A percentile compares a stretch with the other conserved stretches of the same genome.
phyloP scores from a whole-genome alignment of 345 rosid genomes.

The Gossypium turneri region DNA sequence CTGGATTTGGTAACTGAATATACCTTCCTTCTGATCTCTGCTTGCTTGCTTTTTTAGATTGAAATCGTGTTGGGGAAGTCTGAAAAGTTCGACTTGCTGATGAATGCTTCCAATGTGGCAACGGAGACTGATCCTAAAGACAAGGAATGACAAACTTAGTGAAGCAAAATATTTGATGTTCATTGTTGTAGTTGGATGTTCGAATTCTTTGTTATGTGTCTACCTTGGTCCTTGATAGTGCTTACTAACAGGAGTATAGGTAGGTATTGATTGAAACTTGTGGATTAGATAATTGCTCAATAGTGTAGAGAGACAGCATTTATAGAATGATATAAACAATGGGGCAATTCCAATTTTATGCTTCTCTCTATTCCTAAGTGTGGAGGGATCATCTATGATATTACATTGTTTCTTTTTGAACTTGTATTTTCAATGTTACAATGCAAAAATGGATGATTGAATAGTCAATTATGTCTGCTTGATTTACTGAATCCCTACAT shows the following conservation, averaged over 20 bases:
- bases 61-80: conserved; percentile 76
- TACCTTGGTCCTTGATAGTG: conserved; percentile 2
- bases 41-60: conserved; percentile 32
- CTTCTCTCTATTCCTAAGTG: background rate
- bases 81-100: conserved; percentile 64
- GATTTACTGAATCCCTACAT: no score
- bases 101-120: conserved; percentile 35
- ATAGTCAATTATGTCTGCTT: background rate
- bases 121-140: conserved; percentile 23
- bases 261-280: background rate
- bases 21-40: background rate
- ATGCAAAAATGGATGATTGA: conserved; percentile 15
- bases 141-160: conserved; percentile 27
- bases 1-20: background rate
- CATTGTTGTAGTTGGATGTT: conserved; percentile 21
- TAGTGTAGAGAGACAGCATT: background rate
- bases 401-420: background rate
- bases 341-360: background rate
- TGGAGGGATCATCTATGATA: background rate
- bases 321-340: background rate
- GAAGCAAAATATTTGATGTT: conserved; percentile 1
- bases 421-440: background rate
- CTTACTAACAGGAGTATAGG: conserved; percentile 4
- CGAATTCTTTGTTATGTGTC: background rate
- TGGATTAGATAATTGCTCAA: background rate